Conservation (phyloP, 1,284 basidiomycete genomes). For the Athelia psychrophila region DNA sequence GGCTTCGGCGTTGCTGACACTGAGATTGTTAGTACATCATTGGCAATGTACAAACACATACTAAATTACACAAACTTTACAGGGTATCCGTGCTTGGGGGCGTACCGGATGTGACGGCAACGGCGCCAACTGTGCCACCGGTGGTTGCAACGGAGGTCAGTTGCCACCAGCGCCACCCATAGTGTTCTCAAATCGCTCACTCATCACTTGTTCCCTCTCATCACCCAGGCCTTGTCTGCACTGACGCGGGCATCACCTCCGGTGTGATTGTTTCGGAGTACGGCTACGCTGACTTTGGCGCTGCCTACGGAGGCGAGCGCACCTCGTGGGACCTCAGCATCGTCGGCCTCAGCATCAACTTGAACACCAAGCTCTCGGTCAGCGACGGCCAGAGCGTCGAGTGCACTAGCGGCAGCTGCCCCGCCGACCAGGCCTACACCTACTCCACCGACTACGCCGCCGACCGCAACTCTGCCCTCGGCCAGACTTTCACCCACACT, state of each 20-base stretch:
- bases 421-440: slow-evolving; percentile 10
- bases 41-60: no score
- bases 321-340: slow-evolving; percentile 13
- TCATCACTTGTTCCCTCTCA: background rate
- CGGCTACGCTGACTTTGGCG: slow-evolving; percentile 13
- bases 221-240: slow-evolving; percentile 10
- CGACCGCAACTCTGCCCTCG: slow-evolving; percentile 16
- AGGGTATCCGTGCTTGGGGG: slow-evolving; percentile 17
- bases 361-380: slow-evolving; percentile 8
- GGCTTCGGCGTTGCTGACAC: slow-evolving; percentile 6
- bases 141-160: slow-evolving; percentile 9
- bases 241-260: slow-evolving; percentile 13
- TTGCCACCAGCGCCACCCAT: background rate
- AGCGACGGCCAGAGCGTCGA: slow-evolving; percentile 11
- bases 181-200: background rate
- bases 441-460: slow-evolving; percentile 18
- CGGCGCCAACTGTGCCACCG: slow-evolving; percentile 13
- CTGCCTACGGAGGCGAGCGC: slow-evolving; percentile 11
- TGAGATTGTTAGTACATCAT: slow-evolving; percentile 4
- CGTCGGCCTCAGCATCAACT: slow-evolving; percentile 10
- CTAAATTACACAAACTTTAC: background rate
- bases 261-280: slow-evolving; percentile 12
- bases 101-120: slow-evolving; percentile 14
- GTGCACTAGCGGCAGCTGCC: slow-evolving; percentile 7
- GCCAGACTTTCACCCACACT: slow-evolving; percentile 4